Evolutionary conservation across 2,329 filamentous ascomycete species (phyloP).

Genomic region (Sclerotinia borealis): DNA sequence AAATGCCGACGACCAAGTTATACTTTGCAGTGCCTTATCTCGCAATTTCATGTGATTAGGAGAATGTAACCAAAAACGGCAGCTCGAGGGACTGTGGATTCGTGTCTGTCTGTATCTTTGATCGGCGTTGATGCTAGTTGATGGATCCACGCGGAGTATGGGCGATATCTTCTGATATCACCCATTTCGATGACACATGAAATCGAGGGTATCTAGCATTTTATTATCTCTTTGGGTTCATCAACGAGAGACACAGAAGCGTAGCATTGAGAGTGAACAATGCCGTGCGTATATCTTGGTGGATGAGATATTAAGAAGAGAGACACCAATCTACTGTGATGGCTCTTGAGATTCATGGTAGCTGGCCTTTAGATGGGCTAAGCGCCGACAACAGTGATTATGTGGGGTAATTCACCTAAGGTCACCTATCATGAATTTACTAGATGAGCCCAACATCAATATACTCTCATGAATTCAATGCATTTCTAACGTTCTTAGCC

Average conservation of each 20-base stretch:
- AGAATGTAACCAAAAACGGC: neutral
- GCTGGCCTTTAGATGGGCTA: no score
- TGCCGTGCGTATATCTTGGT: neutral
- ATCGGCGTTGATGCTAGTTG: neutral
- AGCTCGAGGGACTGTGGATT: neutral
- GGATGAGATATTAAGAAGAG: neutral
- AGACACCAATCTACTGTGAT: no score
- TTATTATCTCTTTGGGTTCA: no score
- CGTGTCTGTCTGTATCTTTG: neutral
- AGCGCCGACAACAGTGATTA: no score
- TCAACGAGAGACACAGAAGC: no score
- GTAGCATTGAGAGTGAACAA: no score
- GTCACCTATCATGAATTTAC: no score
- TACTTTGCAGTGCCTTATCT: neutral
- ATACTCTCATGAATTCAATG: neutral
- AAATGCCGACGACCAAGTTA: neutral
- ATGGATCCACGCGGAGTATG: neutral
- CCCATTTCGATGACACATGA: neutral
- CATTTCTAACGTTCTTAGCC: no score
- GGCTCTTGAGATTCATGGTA: no score
- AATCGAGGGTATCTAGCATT: neutral
- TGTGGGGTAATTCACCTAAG: neutral
- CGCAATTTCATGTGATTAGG: neutral
- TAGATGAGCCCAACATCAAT: no score
- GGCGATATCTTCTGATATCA: neutral